phyloP scores from a whole-genome alignment of 306 rosid species.

The Comarum palustre region DNA sequence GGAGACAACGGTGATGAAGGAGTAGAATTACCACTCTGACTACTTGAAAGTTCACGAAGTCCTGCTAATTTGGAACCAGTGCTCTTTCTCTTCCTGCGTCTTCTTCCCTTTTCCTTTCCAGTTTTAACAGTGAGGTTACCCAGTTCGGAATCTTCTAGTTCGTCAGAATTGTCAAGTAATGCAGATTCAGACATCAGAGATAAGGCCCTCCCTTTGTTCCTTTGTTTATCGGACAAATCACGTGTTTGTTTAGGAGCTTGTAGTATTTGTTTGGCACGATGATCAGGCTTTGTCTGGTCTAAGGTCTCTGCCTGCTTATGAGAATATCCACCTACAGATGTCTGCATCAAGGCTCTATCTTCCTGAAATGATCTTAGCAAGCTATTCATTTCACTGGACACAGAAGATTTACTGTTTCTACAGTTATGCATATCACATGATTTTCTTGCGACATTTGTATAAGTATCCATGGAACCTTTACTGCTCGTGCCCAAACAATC shows the following conservation, averaged over 20 bases:
- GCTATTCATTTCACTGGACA: constrained; percentile 40
- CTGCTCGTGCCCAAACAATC: constrained; percentile 40
- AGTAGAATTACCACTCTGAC: constrained; percentile 95
- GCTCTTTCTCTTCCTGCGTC: constrained; percentile 67
- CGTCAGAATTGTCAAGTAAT: constrained; percentile 34
- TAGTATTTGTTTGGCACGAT: constrained; percentile 28
- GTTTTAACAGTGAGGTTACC: constrained; percentile 58
- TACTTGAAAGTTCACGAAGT: constrained; percentile 80
- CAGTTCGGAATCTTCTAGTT: constrained; percentile 40
- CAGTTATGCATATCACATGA: constrained; percentile 27
- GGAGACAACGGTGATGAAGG: constrained; percentile 94
- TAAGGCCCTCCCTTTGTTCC: constrained; percentile 34
- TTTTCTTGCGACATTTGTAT: constrained; percentile 34
- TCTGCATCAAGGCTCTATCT: constrained; percentile 31
- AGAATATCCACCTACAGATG: constrained; percentile 32
- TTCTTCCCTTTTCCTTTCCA: constrained; percentile 66
- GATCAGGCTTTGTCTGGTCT: constrained; percentile 29
- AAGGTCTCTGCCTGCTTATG: constrained; percentile 29
- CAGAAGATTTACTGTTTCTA: constrained; percentile 42
- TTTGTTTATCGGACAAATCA: constrained; percentile 35
- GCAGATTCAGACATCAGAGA: constrained; percentile 31
- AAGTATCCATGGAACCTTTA: constrained; percentile 32
- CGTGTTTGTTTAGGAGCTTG: constrained; percentile 26
- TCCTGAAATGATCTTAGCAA: constrained; percentile 28
- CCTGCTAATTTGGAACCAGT: constrained; percentile 45